A percentile compares a stretch with the other conserved stretches of the same genome.
Evolutionary conservation across 306 rosid genomes (phyloP).

Genomic region (Gynostemma pentaphyllum): DNA sequence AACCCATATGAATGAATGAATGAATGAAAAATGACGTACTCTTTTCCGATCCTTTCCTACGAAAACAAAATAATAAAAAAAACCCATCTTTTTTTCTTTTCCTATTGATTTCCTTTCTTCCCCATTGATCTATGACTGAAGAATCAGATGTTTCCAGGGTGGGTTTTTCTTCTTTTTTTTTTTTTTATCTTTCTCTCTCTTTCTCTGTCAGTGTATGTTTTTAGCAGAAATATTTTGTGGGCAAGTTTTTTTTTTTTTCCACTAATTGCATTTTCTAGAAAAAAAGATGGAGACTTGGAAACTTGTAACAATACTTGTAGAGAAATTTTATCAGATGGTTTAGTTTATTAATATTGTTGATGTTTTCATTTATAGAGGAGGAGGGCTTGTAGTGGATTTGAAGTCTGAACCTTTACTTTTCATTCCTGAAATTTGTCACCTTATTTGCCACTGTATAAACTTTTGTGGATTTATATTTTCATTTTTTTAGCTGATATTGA

Average conservation of each 20-base stretch:
- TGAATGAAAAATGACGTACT: background rate
- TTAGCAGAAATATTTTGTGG: background rate
- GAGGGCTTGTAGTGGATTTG: background rate
- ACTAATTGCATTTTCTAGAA: background rate
- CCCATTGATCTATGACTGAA: too few relatives aligned
- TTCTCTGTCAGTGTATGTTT: background rate
- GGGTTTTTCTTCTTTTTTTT: background rate
- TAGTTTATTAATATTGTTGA: background rate
- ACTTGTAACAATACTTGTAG: background rate
- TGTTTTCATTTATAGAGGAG: background rate
- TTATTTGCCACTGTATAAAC: background rate
- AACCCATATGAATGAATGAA: background rate
- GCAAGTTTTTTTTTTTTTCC: background rate
- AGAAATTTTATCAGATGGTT: background rate
- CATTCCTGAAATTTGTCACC: too few relatives aligned
- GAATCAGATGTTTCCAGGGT: background rate
- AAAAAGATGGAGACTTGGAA: background rate
- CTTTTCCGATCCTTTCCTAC: constrained; percentile 7
- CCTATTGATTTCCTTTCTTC: background rate
- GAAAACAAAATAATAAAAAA: background rate
- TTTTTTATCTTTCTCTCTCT: background rate
- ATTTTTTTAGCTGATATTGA: background rate
- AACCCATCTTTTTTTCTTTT: background rate
- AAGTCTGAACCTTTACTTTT: too few relatives aligned
- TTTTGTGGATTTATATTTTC: background rate